Evolutionary conservation across 2,329 filamentous ascomycete species (phyloP), one percentile per base, ranked within the genome.

Genomic region (Trichoderma sp.): DNA sequence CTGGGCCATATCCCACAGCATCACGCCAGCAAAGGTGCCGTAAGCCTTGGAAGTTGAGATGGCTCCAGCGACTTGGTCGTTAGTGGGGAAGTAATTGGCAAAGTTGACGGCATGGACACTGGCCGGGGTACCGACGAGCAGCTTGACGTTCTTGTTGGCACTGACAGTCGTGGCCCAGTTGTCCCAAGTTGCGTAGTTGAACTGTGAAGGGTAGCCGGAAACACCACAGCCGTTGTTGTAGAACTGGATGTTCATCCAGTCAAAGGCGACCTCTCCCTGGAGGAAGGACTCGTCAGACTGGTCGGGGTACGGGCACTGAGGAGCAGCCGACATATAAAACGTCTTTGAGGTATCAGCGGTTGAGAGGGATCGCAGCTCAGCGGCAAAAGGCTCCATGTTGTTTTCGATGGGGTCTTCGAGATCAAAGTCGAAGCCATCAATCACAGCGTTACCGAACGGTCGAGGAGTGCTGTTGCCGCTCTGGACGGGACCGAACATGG

Each of bases 381-480:
- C 80, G 1, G 84, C 89, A 73, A 93, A 91, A 1, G 86, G 79
- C 0, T 82, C 83, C 80, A 91, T 88, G 79, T 92, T 89, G 56
- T 79, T 77, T 13, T 64, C 61, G 7, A 86, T 85, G 4, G 79
- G 78, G 4, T 86, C 83, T 79, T 93, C 91, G 71, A 93, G 89
- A 77, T 94, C 91, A 72, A 93, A 88, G 79, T 94, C 91, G 76
- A 94, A 93, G 3, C 92, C 92, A 76, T 94, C 90, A 52, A 94
- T 80, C 5, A 87, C 83, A 13, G 88, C 87, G 16, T 81, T 79
- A 65, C 89, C 89, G 76, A 93, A 93, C 1, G 91, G 91, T 13
- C 92, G 87, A 68, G 87, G 83, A 7, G 81, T 81, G 1, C 77
- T 79, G 49, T 79, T 82, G 35, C 79, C 81, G 14, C 78, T 74